phyloP scores from a whole-genome alignment of 805 yeast species.

The Pichia exigua region DNA sequence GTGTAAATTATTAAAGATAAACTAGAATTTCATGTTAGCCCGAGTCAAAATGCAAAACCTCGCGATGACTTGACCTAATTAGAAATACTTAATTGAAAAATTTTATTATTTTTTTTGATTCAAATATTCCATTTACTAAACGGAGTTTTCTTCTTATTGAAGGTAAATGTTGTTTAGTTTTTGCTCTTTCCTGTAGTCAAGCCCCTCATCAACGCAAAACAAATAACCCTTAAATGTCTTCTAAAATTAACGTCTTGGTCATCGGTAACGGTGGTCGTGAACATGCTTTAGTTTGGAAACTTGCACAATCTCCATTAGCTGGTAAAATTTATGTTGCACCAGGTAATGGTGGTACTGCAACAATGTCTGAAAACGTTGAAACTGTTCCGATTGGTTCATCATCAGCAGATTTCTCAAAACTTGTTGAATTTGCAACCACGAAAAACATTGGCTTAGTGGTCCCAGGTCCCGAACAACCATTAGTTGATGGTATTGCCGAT shows the following conservation, averaged over 20 bases:
- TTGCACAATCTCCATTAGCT: conserved; percentile 70
- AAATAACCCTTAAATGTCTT: conserved; percentile 7
- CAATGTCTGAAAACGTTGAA: conserved; percentile 43
- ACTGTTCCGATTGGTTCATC: conserved; percentile 64
- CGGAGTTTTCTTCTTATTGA: not conserved
- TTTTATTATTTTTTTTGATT: not conserved
- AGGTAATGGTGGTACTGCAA: conserved; percentile 90
- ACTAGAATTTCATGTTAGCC: not conserved
- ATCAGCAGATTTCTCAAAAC: conserved; percentile 56
- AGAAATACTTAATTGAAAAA: not conserved
- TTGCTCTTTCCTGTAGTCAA: not conserved
- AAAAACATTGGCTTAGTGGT: conserved; percentile 66
- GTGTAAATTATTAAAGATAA: not conserved
- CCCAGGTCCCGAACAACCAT: conserved; percentile 99
- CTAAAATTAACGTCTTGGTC: conserved; percentile 54
- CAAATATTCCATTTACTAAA: not conserved
- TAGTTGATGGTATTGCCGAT: conserved; percentile 85
- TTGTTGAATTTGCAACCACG: conserved; percentile 68
- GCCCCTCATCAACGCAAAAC: not conserved
- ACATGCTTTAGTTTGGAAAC: conserved; percentile 91
- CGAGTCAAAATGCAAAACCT: not conserved
- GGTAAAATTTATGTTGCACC: conserved; percentile 82
- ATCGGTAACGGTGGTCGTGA: conserved; percentile 99
- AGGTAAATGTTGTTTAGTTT: not conserved
- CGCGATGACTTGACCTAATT: not conserved